Evolutionary conservation across 257 asterid genomes (phyloP).

Genomic region (Coffea canephora): DNA sequence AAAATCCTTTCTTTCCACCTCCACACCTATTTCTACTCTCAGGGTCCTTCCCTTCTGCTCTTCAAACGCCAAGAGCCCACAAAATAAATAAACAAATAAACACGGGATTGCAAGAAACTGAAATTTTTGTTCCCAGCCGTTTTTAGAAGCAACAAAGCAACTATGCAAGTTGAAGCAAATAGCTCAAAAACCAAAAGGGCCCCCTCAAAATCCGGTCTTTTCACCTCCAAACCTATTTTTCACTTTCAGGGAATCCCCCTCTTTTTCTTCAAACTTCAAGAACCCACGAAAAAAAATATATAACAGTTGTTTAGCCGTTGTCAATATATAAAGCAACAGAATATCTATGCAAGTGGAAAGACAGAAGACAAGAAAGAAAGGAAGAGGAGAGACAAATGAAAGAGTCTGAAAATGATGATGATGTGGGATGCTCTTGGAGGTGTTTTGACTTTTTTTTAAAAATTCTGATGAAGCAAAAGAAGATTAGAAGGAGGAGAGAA

Average conservation of each 20-base stretch:
- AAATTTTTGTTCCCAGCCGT: not conserved
- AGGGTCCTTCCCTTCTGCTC: not conserved
- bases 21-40: not conserved
- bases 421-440: too few species aligned
- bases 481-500: not conserved
- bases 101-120: too few species aligned
- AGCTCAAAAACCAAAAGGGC: too few species aligned
- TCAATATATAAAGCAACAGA: slow-evolving; percentile 15
- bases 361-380: not conserved
- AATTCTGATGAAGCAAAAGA: too few species aligned
- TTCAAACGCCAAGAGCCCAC: not conserved
- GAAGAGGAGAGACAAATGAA: not conserved
- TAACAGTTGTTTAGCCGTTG: slow-evolving; percentile 9
- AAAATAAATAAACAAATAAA: not conserved
- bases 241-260: too few species aligned
- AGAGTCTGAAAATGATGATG: not conserved
- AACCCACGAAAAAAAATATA: too few species aligned
- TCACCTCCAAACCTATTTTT: too few species aligned
- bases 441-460: too few species aligned
- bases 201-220: too few species aligned
- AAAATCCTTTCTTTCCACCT: slow-evolving; percentile 6
- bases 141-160: not conserved
- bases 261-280: too few species aligned
- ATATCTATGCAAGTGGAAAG: not conserved
- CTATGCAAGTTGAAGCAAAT: too few species aligned